Conservation (phyloP, 1,139 yeast species). For the Trichomonascaceae sp. region DNA sequence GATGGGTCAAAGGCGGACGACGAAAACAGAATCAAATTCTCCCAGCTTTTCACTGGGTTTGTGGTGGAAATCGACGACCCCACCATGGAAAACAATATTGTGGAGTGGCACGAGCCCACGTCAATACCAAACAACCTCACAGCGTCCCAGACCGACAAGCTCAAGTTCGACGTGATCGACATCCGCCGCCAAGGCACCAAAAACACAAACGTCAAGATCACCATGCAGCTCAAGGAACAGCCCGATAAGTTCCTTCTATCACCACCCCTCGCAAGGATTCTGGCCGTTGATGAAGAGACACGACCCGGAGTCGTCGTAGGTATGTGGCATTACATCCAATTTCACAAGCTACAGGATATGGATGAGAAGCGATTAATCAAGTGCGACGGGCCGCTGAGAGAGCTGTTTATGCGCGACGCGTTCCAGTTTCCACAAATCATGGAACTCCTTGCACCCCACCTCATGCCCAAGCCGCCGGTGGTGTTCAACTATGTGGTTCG, state of each 20-base stretch:
- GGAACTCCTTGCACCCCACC: slow-evolving; percentile 50
- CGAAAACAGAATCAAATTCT: slow-evolving; percentile 46
- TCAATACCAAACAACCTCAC: slow-evolving; percentile 8
- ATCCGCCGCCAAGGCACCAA: slow-evolving; percentile 64
- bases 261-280: slow-evolving; percentile 50
- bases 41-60: slow-evolving; percentile 70
- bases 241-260: slow-evolving; percentile 54
- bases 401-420: slow-evolving; percentile 31
- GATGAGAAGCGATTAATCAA: slow-evolving; percentile 47
- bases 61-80: slow-evolving; percentile 52
- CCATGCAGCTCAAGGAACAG: slow-evolving; percentile 64
- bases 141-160: slow-evolving; percentile 13
- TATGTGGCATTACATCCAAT: slow-evolving; percentile 79
- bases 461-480: slow-evolving; percentile 68
- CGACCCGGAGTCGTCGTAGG: slow-evolving; percentile 79
- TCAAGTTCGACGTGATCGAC: slow-evolving; percentile 79
- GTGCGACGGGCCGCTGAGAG: slow-evolving; percentile 54
- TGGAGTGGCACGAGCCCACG: slow-evolving; percentile 54
- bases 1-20: slow-evolving; percentile 25
- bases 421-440: slow-evolving; percentile 60
- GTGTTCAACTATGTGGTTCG: slow-evolving; percentile 59
- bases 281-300: slow-evolving; percentile 67
- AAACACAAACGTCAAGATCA: slow-evolving; percentile 57
- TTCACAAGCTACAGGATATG: slow-evolving; percentile 48
- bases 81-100: slow-evolving; percentile 29